Percentiles rank a stretch among this genome's conserved stretches.
phyloP scores from a whole-genome alignment of 306 rosid genomes.

The Vachellia pachyceras region DNA sequence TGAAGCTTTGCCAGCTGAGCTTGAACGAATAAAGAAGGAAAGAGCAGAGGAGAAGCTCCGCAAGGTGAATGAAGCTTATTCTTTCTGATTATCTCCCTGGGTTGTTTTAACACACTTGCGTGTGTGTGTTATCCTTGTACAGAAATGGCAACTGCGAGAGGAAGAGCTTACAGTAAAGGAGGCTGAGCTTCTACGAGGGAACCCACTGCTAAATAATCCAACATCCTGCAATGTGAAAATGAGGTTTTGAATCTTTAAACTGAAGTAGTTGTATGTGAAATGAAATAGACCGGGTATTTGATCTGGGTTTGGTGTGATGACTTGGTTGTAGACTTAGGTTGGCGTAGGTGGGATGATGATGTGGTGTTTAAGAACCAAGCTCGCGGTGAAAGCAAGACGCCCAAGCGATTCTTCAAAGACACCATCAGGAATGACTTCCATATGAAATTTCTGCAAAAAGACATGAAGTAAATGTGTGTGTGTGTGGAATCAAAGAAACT shows the following conservation, averaged over 20 bases:
- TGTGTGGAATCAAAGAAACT: not conserved
- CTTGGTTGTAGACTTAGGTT: not conserved
- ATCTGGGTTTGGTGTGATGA: not conserved
- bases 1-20: constrained; percentile 90
- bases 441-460: too few species aligned
- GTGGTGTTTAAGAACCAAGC: constrained; percentile 95
- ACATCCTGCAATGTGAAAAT: constrained; percentile 80
- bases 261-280: not conserved
- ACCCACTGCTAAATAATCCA: constrained; percentile 77
- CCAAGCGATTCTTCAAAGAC: too few species aligned
- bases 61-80: constrained; percentile 64
- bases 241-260: constrained; percentile 53
- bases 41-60: constrained; percentile 92
- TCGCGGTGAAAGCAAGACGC: too few species aligned
- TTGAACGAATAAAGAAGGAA: constrained; percentile 95
- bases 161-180: constrained; percentile 95
- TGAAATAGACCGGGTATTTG: not conserved
- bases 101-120: not conserved
- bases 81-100: not conserved
- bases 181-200: constrained; percentile 83
- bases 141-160: constrained; percentile 74
- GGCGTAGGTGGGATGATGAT: constrained; percentile 84
- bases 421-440: too few species aligned
- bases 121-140: constrained; percentile 25
- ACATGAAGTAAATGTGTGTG: constrained; percentile 72